Evolutionary conservation across 768 basidiomycete species (phyloP).

Genomic region (Hebeloma cylindrosporum): DNA sequence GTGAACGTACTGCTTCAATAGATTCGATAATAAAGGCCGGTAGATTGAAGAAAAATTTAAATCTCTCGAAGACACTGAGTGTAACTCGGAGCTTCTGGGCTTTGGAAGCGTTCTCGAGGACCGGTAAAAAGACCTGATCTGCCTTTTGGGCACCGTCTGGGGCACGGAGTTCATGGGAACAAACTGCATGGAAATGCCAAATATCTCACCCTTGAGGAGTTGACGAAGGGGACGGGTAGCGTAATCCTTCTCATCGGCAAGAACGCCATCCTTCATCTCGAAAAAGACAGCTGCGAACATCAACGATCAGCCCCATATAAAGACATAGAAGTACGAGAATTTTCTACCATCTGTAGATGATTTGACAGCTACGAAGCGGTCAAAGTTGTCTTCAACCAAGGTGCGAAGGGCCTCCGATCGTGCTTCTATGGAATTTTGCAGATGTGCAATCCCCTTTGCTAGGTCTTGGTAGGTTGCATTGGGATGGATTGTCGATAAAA

Average conservation of each 20-base stretch:
- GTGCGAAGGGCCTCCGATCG: slow-evolving; percentile 93
- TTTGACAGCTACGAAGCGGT: slow-evolving; percentile 96
- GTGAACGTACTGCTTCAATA: slow-evolving; percentile 75
- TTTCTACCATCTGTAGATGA: slow-evolving; percentile 92
- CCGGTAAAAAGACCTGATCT: slow-evolving; percentile 93
- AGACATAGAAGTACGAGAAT: not conserved
- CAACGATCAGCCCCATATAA: not conserved
- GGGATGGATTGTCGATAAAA: slow-evolving; percentile 88
- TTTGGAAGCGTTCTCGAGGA: slow-evolving; percentile 93
- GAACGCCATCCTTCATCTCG: slow-evolving; percentile 90
- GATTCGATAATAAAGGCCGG: slow-evolving; percentile 86
- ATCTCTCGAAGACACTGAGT: slow-evolving; percentile 92
- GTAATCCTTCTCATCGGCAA: slow-evolving; percentile 75
- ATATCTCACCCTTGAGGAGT: slow-evolving; percentile 73
- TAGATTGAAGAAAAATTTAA: slow-evolving; percentile 98
- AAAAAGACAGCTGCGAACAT: slow-evolving; percentile 11
- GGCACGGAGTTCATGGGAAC: slow-evolving; percentile 4
- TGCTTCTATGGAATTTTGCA: slow-evolving; percentile 80
- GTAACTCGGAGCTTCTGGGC: slow-evolving; percentile 91
- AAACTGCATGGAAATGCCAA: not conserved
- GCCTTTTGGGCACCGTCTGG: slow-evolving; percentile 90
- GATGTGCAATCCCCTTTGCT: slow-evolving; percentile 68
- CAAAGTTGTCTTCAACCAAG: slow-evolving; percentile 97
- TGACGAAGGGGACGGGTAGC: slow-evolving; percentile 81
- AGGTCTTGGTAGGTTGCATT: slow-evolving; percentile 95